phyloP scores from a whole-genome alignment of 2,329 filamentous ascomycete species.

The Sphaceloma murrayae region DNA sequence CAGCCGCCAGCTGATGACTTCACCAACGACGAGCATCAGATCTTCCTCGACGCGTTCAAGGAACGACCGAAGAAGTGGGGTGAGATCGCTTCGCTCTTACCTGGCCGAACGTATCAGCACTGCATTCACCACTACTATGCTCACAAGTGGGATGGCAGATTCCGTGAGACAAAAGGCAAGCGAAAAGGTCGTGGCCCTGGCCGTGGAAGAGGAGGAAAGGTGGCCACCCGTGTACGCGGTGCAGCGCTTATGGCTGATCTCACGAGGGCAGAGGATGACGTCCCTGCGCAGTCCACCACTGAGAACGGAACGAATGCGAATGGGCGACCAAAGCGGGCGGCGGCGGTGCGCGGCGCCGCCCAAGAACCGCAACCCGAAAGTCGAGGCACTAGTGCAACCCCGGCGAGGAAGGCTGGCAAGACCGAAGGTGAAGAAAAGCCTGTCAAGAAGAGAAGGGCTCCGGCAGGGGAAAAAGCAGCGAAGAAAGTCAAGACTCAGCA shows the following conservation, averaged over 20 bases:
- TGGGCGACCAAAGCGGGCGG: slow-evolving; percentile 42
- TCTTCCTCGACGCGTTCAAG: slow-evolving; percentile 65
- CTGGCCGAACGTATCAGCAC: slow-evolving; percentile 61
- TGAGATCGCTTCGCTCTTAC: slow-evolving; percentile 59
- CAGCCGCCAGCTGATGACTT: slow-evolving; percentile 67
- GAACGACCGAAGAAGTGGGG: slow-evolving; percentile 77
- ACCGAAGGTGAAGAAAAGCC: slow-evolving; percentile 26
- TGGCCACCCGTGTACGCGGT: slow-evolving; percentile 36
- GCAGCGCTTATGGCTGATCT: slow-evolving; percentile 55
- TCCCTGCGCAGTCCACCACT: slow-evolving; percentile 31
- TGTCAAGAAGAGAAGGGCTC: slow-evolving; percentile 24
- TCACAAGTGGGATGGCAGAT: slow-evolving; percentile 63
- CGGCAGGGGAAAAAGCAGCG: slow-evolving; percentile 26
- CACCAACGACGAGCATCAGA: slow-evolving; percentile 56
- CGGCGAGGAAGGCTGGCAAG: slow-evolving; percentile 30
- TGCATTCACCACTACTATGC: slow-evolving; percentile 83
- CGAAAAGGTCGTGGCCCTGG: slow-evolving; percentile 28
- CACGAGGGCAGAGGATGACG: slow-evolving; percentile 36
- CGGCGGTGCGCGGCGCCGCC: slow-evolving; percentile 61
- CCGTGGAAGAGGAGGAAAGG: slow-evolving; percentile 43
- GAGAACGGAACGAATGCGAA: slow-evolving; percentile 36
- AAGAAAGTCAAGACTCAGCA: slow-evolving; percentile 22
- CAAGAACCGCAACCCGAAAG: slow-evolving; percentile 53
- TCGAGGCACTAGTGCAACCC: slow-evolving; percentile 47
- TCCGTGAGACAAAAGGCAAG: slow-evolving; percentile 54